Conservation (phyloP, 2,329 filamentous ascomycete species). For the Emericellopsis cladophorae region DNA sequence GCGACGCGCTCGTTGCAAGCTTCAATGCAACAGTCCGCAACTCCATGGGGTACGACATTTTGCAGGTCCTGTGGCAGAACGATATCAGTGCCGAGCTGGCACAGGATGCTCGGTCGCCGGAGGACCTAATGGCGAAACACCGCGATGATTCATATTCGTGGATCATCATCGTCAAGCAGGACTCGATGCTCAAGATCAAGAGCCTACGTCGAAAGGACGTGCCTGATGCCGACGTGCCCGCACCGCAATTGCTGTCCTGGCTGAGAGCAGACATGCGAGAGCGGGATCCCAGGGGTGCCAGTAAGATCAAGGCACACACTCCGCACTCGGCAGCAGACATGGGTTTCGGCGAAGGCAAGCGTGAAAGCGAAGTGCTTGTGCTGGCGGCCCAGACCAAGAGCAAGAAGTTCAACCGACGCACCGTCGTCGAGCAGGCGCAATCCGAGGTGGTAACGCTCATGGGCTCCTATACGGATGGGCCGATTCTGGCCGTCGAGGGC, state of each 20-base stretch:
- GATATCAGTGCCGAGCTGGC: constrained; percentile 84
- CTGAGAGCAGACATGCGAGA: constrained; percentile 74
- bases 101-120: constrained; percentile 62
- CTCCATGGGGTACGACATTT: constrained; percentile 61
- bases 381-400: constrained; percentile 69
- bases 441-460: constrained; percentile 46
- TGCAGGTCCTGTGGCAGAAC: constrained; percentile 69
- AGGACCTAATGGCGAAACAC: constrained; percentile 67
- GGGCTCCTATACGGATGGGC: constrained; percentile 60
- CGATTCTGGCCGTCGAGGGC: constrained; percentile 79
- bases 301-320: constrained; percentile 20
- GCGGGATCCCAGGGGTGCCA: constrained; percentile 49
- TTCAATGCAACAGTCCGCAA: constrained; percentile 70
- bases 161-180: constrained; percentile 80
- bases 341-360: constrained; percentile 12
- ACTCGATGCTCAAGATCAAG: constrained; percentile 64
- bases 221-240: constrained; percentile 62
- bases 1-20: constrained; percentile 81
- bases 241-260: constrained; percentile 63
- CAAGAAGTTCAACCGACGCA: constrained; percentile 83
- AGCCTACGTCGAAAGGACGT: constrained; percentile 65
- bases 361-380: constrained; percentile 69
- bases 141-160: constrained; percentile 70
- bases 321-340: constrained; percentile 7
- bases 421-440: constrained; percentile 72